Percentiles rank a stretch among this genome's conserved stretches.
phyloP scores from a whole-genome alignment of 1,284 basidiomycete species.

The Ganoderma resinaceum region DNA sequence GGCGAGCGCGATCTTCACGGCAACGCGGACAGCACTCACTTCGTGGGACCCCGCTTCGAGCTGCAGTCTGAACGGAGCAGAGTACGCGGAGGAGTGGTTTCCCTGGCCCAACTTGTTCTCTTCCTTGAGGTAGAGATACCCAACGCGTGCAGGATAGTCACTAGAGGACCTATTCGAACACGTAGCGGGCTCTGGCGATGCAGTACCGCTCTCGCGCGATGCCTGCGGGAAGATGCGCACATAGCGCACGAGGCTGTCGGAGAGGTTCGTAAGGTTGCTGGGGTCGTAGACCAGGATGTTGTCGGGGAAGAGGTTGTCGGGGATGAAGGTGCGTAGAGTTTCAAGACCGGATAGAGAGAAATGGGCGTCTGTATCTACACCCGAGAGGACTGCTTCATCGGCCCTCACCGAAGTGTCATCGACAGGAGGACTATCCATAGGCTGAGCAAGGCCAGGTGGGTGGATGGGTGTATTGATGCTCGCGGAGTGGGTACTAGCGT shows the following conservation, averaged over 20 bases:
- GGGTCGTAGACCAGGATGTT: conserved; percentile 40
- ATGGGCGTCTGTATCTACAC: neutral
- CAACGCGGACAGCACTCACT: conserved; percentile 38
- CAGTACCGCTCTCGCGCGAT: too few relatives aligned
- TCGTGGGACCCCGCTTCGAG: conserved; percentile 31
- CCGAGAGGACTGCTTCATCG: neutral
- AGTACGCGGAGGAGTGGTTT: conserved; percentile 41
- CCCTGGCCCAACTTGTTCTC: conserved; percentile 40
- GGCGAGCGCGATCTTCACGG: conserved; percentile 38
- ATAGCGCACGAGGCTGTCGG: conserved; percentile 12
- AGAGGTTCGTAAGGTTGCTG: conserved; percentile 8
- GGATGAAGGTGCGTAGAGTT: conserved; percentile 39
- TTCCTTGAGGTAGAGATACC: conserved; percentile 37
- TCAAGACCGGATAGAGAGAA: conserved; percentile 20
- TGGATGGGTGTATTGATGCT: neutral
- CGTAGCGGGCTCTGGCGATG: too few relatives aligned
- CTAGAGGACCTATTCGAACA: too few relatives aligned
- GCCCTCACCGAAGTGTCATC: neutral
- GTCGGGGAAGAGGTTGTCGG: conserved; percentile 38
- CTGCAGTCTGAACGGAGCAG: conserved; percentile 40
- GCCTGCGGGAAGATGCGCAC: conserved; percentile 33
- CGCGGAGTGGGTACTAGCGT: neutral
- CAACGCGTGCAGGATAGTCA: conserved; percentile 8
- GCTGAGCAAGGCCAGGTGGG: conserved; percentile 3
- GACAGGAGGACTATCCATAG: neutral